Base-by-base conservation (phyloP, 768 basidiomycete species). In the Termitomyces eurrhizus region DNA sequence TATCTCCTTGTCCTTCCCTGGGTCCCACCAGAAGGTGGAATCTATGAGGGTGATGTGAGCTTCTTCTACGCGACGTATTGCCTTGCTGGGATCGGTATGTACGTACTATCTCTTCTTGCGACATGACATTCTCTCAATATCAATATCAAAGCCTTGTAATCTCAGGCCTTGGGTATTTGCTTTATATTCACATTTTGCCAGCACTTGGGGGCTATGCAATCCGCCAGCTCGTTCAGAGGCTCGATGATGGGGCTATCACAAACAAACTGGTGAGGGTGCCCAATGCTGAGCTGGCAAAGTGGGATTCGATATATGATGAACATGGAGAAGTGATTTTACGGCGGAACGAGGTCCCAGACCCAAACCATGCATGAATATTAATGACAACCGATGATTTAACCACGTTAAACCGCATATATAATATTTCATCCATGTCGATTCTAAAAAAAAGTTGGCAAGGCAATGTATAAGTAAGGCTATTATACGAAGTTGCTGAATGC, bases 11-110 rank as follows among this genome's bases (percentile, higher is more conserved):
- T 73, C 14, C 69, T 78, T 50, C 77, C 78, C 16, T 79, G 78
- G 77, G 72, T 77, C 3, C 78, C 77, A 6, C 77, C 77, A 5
- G 62, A 61, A 41, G 71, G 74, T 11, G 77, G 77, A 8, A 73
- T 75, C 33, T 67, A 76, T 52, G 74, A 64, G 18, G 77, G 77
- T 24, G 75, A 78, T 53, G 75, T 78, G 50, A 75, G 72, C 63
- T 78, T 78, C 67, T 78, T 76, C 69, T 78, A 75, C 56, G 77
- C 77, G 0, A 77, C 77, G 12, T 77, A 75, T 63, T 77, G 77
- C 64, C 70, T 76, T 41, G 74, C 75, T 35, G 75, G 75, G 0
- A 64, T 76, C 26, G 74, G 59, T 42, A 68, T 77, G 73, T 77
- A 62, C 63, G 73, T 71, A 29, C 26, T 45, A 21, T 53, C 46